Conservation (phyloP, 2,329 filamentous ascomycete species). For the Colletotrichum sp. region DNA sequence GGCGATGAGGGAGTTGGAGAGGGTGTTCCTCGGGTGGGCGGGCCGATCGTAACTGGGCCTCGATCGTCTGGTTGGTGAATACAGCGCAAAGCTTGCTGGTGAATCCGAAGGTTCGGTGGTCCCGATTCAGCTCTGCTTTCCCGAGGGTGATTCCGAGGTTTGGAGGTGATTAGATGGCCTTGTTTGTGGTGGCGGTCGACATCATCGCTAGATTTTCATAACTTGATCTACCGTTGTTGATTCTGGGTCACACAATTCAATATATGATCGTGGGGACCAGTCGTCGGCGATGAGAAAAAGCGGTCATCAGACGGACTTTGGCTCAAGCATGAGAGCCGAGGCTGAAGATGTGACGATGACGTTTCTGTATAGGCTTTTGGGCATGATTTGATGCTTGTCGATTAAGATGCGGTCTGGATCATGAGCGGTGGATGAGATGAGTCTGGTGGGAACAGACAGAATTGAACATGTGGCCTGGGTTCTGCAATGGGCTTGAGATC, state of each 20-base stretch:
- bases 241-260: background rate
- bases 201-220: background rate
- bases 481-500: rapidly evolving
- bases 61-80: background rate
- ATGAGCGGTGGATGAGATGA: rapidly evolving
- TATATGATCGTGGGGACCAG: too few species aligned
- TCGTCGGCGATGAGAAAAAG: too few species aligned
- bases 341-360: background rate
- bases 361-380: rapidly evolving
- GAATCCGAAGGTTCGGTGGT: background rate
- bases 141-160: background rate
- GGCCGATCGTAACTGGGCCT: background rate
- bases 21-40: background rate
- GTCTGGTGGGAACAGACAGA: background rate
- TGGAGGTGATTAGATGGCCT: background rate
- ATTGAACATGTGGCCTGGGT: rapidly evolving
- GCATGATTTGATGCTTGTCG: rapidly evolving
- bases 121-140: background rate
- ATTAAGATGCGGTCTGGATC: background rate
- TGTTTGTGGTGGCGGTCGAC: background rate
- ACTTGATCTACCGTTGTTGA: too few species aligned
- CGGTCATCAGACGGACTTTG: too few species aligned
- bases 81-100: background rate
- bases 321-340: background rate
- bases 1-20: background rate